A percentile compares a stretch with the other conserved stretches of the same genome.
Evolutionary conservation across 345 rosid species (phyloP).

Genomic region (Populus simonii): DNA sequence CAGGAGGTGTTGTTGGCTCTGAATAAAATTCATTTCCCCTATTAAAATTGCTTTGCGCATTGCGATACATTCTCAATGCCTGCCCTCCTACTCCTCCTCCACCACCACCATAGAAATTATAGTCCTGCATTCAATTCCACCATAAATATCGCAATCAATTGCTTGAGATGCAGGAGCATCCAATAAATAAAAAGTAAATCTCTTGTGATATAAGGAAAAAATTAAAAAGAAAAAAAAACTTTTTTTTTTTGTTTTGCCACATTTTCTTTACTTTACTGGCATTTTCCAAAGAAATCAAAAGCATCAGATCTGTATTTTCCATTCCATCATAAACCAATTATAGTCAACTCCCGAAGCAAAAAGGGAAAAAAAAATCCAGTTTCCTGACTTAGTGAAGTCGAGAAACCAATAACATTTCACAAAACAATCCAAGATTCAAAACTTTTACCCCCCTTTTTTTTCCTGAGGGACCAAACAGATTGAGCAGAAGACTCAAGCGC

Average conservation of each 20-base stretch:
- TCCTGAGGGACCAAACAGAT: neutral
- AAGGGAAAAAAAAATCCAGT: neutral
- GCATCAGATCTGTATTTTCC: conserved; percentile 3
- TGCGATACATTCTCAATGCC: conserved; percentile 56
- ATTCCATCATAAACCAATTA: neutral
- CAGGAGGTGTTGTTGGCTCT: conserved; percentile 79
- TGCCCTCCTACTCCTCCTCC: conserved; percentile 43
- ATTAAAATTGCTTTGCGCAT: conserved; percentile 60
- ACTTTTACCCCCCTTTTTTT: neutral
- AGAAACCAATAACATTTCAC: neutral
- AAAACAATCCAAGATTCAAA: neutral
- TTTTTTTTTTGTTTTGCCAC: neutral
- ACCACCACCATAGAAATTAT: conserved; percentile 51
- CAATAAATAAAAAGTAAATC: neutral
- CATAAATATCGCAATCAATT: neutral
- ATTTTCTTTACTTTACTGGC: neutral
- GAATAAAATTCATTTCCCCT: conserved; percentile 63
- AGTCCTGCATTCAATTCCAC: conserved; percentile 53
- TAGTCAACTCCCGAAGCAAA: neutral
- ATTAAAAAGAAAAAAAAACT: neutral
- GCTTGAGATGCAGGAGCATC: neutral
- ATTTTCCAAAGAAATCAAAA: conserved; percentile 13
- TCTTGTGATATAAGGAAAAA: too few species aligned
- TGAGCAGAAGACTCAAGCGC: neutral
- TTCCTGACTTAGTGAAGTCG: neutral